Conservation (phyloP, 2,329 filamentous ascomycete genomes). For the Epichloe brachyelytri region DNA sequence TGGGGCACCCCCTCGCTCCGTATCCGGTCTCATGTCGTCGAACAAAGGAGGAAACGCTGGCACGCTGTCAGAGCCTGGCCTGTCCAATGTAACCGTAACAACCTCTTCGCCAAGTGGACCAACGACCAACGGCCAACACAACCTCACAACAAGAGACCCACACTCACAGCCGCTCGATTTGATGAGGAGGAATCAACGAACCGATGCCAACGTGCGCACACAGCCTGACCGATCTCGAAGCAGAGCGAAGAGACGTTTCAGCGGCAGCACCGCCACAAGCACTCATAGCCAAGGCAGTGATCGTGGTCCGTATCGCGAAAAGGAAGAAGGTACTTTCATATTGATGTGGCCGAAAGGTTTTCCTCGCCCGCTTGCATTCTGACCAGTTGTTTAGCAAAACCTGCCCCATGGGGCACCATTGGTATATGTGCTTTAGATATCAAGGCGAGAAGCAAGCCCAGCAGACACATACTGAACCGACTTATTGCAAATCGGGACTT, state of each 20-base stretch:
- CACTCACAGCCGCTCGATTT: slow-evolving; percentile 29
- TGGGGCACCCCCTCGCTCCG: slow-evolving; percentile 26
- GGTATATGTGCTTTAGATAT: slow-evolving; percentile 92
- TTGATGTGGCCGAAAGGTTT: neutral
- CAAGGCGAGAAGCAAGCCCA: slow-evolving; percentile 94
- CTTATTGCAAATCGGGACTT: slow-evolving; percentile 86
- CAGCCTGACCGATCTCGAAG: slow-evolving; percentile 51
- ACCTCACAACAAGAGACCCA: slow-evolving; percentile 31
- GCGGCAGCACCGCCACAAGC: slow-evolving; percentile 68
- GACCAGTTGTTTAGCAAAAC: slow-evolving; percentile 31
- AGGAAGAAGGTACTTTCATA: slow-evolving; percentile 34
- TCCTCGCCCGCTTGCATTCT: slow-evolving; percentile 9
- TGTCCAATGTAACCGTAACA: slow-evolving; percentile 40
- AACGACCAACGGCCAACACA: slow-evolving; percentile 27
- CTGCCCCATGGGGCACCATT: slow-evolving; percentile 54
- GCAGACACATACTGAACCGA: slow-evolving; percentile 87
- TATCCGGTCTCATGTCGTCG: slow-evolving; percentile 33
- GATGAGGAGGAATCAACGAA: slow-evolving; percentile 29
- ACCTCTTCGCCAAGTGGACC: slow-evolving; percentile 32
- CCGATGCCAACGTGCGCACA: slow-evolving; percentile 25
- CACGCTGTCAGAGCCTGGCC: slow-evolving; percentile 35
- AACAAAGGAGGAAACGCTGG: slow-evolving; percentile 25
- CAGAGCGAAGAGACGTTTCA: slow-evolving; percentile 60
- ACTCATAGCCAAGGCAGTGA: slow-evolving; percentile 71
- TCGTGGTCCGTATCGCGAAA: slow-evolving; percentile 41